phyloP scores from a whole-genome alignment of 768 basidiomycete species.

The Lactarius hatsudake region DNA sequence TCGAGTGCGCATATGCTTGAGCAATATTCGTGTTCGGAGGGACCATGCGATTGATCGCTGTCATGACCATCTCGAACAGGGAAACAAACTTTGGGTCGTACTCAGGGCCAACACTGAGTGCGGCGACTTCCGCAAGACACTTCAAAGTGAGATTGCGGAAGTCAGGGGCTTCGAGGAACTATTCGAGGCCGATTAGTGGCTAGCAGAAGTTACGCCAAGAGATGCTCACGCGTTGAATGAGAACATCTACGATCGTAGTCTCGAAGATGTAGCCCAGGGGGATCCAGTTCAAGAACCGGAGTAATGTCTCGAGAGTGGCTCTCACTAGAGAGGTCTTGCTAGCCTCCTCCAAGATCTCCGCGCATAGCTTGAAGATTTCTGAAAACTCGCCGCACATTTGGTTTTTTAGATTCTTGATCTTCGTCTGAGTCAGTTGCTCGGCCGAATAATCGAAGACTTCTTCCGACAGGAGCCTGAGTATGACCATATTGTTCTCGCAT shows the following conservation, averaged over 20 bases:
- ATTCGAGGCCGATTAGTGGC: conserved; percentile 17
- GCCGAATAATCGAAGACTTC: conserved; percentile 99
- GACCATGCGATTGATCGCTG: conserved; percentile 93
- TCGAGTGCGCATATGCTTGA: conserved; percentile 83
- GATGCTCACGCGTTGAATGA: conserved; percentile 79
- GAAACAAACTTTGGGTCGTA: conserved; percentile 98
- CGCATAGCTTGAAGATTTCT: conserved; percentile 97
- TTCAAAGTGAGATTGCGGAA: conserved; percentile 97
- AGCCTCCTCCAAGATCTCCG: conserved; percentile 96
- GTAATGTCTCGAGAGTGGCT: conserved; percentile 89
- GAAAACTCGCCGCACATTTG: conserved; percentile 97
- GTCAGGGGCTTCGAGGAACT: conserved; percentile 96
- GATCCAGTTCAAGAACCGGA: conserved; percentile 98
- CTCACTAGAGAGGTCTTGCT: conserved; percentile 92
- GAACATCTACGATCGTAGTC: conserved; percentile 92
- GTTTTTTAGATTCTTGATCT: conserved; percentile 96
- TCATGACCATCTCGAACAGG: conserved; percentile 98
- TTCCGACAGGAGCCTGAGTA: conserved; percentile 93
- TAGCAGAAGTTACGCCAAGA: conserved; percentile 1
- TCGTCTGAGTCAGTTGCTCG: conserved; percentile 97
- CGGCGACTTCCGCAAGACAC: conserved; percentile 95
- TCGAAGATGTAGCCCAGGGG: conserved; percentile 99
- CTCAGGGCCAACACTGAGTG: conserved; percentile 90
- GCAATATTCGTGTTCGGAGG: conserved; percentile 94
- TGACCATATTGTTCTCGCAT: conserved; percentile 99